These are phyloP conservation scores for Alternaria incomplexa DNA, from an alignment of 2,329 filamentous ascomycete genomes.

Conservation along the genomic window DNA sequence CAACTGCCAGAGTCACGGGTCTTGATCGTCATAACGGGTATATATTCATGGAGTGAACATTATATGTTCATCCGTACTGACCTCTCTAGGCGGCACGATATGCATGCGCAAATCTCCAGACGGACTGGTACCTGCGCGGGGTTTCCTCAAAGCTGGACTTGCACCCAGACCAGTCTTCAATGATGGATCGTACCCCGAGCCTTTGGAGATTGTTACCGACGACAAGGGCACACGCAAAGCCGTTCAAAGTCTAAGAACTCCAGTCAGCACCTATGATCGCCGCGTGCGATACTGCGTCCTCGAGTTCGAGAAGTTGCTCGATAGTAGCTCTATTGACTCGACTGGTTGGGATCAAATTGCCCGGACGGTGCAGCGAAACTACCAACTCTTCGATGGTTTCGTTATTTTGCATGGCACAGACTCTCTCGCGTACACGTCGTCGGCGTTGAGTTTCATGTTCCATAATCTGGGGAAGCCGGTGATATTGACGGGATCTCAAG, in stretches of 20 bases:
- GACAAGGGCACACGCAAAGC: slow-evolving; percentile 55
- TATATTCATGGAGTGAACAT: slow-evolving; percentile 18
- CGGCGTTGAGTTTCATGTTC: slow-evolving; percentile 92
- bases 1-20: slow-evolving; percentile 75
- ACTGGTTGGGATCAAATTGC: slow-evolving; percentile 87
- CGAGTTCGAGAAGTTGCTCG: slow-evolving; percentile 83
- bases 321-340: slow-evolving; percentile 89
- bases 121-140: slow-evolving; percentile 74
- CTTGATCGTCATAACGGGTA: slow-evolving; percentile 86
- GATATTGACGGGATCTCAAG: slow-evolving; percentile 73
- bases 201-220: slow-evolving; percentile 63
- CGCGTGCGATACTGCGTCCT: slow-evolving; percentile 83
- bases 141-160: slow-evolving; percentile 83
- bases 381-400: slow-evolving; percentile 87
- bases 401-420: slow-evolving; percentile 91
- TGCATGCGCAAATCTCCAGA: slow-evolving; percentile 86
- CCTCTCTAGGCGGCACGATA: slow-evolving; percentile 69
- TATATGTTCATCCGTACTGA: not conserved
- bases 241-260: slow-evolving; percentile 77
- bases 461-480: slow-evolving; percentile 89
- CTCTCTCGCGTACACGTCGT: slow-evolving; percentile 84
- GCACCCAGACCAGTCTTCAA: slow-evolving; percentile 85
- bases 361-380: slow-evolving; percentile 79
- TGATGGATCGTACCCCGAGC: slow-evolving; percentile 67
- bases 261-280: slow-evolving; percentile 77